phyloP scores from a whole-genome alignment of 495 filamentous ascomycete species.

The Neurospora sp. region DNA sequence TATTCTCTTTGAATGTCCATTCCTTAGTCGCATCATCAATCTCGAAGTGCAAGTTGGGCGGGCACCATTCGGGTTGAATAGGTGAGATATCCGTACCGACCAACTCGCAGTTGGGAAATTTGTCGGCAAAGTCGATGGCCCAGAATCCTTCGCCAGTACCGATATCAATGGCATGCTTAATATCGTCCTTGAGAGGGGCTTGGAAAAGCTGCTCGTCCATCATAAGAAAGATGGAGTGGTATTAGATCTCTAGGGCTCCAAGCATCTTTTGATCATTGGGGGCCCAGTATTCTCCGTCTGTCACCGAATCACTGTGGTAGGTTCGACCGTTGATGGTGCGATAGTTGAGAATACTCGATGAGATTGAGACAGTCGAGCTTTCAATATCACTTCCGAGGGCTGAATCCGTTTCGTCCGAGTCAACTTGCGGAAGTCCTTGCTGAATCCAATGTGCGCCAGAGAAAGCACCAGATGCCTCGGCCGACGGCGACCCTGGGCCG shows the following conservation, averaged over 20 bases:
- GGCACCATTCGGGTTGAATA: conserved; percentile 7
- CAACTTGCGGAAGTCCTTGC: neutral
- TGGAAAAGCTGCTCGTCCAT: neutral
- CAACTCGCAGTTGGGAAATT: conserved; percentile 39
- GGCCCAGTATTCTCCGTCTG: neutral
- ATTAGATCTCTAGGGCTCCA: neutral
- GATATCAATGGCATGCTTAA: neutral
- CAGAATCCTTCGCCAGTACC: neutral
- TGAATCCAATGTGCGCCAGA: neutral
- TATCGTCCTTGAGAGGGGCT: neutral
- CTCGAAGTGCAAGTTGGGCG: conserved; percentile 32
- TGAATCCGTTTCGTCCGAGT: neutral
- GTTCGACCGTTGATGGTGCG: conserved; percentile 28
- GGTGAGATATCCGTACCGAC: conserved; percentile 48
- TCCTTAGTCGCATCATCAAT: conserved; percentile 43
- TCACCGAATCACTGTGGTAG: conserved; percentile 17
- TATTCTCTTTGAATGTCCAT: conserved; percentile 40
- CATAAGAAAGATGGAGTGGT: neutral
- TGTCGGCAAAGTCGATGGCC: conserved; percentile 43
- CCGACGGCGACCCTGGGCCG: neutral
- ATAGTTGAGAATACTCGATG: conserved; percentile 34
- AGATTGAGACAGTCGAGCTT: conserved; percentile 30
- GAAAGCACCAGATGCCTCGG: neutral
- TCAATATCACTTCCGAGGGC: neutral
- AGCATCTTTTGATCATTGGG: neutral